These are phyloP conservation scores for Ilex aquifolium DNA, from an alignment of 257 asterid species.

Conservation along the genomic window DNA sequence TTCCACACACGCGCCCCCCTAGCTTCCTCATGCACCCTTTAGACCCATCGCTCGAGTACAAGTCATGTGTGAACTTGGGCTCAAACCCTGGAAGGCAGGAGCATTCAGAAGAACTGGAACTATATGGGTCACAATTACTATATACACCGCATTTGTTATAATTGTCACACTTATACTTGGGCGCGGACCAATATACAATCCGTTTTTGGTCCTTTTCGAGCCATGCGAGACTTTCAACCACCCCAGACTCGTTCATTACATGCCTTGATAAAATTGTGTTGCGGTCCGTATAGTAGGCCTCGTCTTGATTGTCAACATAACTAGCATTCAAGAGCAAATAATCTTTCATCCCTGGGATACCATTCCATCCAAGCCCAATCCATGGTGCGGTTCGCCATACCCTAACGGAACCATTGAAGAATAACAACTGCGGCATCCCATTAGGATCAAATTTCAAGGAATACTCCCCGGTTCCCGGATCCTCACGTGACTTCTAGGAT, in stretches of 20 bases:
- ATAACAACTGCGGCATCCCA: slow-evolving; percentile 25
- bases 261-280: slow-evolving; percentile 21
- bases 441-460: slow-evolving; percentile 17
- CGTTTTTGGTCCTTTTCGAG: slow-evolving; percentile 14
- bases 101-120: slow-evolving; percentile 20
- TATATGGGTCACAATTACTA: slow-evolving; percentile 17
- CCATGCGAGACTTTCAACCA: slow-evolving; percentile 21
- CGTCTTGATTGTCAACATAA: slow-evolving; percentile 25
- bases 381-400: slow-evolving; percentile 35
- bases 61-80: slow-evolving; percentile 21
- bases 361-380: slow-evolving; percentile 5
- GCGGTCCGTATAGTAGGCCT: slow-evolving; percentile 15
- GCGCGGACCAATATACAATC: slow-evolving; percentile 24
- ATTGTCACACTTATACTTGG: slow-evolving; percentile 25
- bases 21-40: neutral
- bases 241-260: slow-evolving; percentile 28
- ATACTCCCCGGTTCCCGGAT: slow-evolving; percentile 21
- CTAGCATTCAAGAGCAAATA: slow-evolving; percentile 19
- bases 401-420: slow-evolving; percentile 1
- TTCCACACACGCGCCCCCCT: slow-evolving; percentile 12
- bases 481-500: slow-evolving; percentile 38
- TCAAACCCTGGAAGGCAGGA: slow-evolving; percentile 34
- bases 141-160: slow-evolving; percentile 22
- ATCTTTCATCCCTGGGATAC: slow-evolving; percentile 30
- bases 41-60: slow-evolving; percentile 1